These are phyloP conservation scores for Talaromyces sp. DNA, from an alignment of 2,329 filamentous ascomycete species.

Conservation along the genomic window DNA sequence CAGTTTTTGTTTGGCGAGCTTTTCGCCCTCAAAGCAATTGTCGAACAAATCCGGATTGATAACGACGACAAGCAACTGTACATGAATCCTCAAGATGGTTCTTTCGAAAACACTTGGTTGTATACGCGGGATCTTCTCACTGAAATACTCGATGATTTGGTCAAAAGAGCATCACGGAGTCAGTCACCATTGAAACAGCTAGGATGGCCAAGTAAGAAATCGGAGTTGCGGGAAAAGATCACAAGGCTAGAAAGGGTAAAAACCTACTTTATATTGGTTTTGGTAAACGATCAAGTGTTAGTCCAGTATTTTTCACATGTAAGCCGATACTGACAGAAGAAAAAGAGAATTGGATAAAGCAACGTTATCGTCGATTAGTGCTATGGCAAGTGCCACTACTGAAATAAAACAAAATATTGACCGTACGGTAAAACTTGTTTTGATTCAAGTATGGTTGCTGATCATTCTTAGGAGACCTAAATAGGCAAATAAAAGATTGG, in stretches of 20 bases:
- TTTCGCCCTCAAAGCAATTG: background rate
- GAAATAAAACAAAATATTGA: background rate
- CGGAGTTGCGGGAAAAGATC: background rate
- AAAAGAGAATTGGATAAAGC: background rate
- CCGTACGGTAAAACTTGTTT: background rate
- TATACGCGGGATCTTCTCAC: background rate
- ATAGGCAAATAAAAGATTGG: background rate
- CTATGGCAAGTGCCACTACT: background rate
- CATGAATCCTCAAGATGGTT: background rate
- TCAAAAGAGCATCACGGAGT: background rate
- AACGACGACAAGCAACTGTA: background rate
- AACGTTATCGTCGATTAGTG: background rate
- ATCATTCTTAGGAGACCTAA: background rate
- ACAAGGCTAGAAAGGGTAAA: background rate
- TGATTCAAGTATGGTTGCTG: background rate
- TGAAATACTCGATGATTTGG: background rate
- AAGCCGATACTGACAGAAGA: background rate
- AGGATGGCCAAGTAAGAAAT: background rate
- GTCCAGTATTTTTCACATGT: background rate
- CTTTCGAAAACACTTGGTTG: background rate
- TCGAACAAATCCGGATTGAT: background rate
- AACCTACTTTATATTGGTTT: background rate
- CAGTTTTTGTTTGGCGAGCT: background rate
- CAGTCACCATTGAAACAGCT: background rate
- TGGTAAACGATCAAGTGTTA: background rate